A percentile compares a stretch with the other conserved stretches of the same genome.
phyloP scores from a whole-genome alignment of 768 basidiomycete genomes.

The Sarcomyxa edulis region DNA sequence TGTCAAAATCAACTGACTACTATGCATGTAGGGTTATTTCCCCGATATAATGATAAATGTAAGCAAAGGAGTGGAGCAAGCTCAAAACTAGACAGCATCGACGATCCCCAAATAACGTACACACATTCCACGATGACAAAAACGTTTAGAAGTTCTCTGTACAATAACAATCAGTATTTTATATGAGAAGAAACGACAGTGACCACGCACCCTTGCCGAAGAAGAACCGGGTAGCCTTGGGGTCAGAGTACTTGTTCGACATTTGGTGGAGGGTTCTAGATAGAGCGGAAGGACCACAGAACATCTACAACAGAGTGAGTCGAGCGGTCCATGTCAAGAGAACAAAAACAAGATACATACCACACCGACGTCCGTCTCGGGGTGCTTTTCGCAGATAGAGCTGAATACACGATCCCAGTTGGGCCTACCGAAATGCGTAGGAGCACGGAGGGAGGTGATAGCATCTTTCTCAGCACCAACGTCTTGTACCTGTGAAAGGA shows the following conservation, averaged over 20 bases:
- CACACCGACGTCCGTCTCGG: conserved; percentile 87
- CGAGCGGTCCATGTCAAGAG: not conserved
- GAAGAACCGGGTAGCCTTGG: conserved; percentile 80
- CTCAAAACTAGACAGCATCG: not conserved
- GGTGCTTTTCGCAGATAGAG: conserved; percentile 76
- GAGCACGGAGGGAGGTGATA: conserved; percentile 82
- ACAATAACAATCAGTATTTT: not conserved
- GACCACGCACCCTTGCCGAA: conserved; percentile 73
- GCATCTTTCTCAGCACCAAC: conserved; percentile 92
- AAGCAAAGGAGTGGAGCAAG: not conserved
- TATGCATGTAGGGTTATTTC: too few species aligned
- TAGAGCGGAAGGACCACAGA: conserved; percentile 77
- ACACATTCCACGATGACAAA: not conserved
- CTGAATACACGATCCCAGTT: conserved; percentile 77
- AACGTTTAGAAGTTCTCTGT: conserved; percentile 29
- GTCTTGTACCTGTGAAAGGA: conserved; percentile 57
- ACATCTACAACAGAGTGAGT: conserved; percentile 44
- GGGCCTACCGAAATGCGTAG: conserved; percentile 89
- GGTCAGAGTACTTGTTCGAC: conserved; percentile 82
- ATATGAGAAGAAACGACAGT: not conserved
- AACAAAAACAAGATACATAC: conserved; percentile 31
- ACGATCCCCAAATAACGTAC: not conserved
- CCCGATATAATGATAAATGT: too few species aligned
- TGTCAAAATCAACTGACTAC: too few species aligned
- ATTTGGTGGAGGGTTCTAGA: conserved; percentile 69